Evolutionary conservation across 1,284 basidiomycete species (phyloP), one percentile per base, ranked within the genome.

Genomic region (Malassezia globosa): DNA sequence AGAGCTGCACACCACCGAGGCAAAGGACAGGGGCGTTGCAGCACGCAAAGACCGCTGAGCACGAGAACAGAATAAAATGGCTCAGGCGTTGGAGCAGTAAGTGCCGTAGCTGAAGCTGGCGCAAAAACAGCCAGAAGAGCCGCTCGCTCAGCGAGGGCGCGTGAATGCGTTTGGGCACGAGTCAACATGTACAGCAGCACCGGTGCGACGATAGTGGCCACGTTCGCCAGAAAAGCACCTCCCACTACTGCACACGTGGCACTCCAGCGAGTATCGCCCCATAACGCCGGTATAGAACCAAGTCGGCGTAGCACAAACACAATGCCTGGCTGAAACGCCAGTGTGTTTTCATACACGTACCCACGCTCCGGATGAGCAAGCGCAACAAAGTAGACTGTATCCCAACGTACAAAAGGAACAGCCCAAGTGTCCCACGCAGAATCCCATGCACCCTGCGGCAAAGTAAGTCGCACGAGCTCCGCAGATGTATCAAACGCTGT

Each of bases 261-360:
- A 34, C 53, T 60, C 65, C 67, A 68, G 1, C 34, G 8, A 5
- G 7, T 18, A 1, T 3, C n/a, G 19, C 5, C 29, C 4, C 18
- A 25, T 31, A 31, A 2, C 11, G 11, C 11, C 16, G 29, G 29
- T 16, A 31, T 16, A 0, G 51, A 48, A 0, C 63, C 63, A 0
- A 46, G 11, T 3, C 39, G 0, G 1, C 66, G 44, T 1, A 68
- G 46, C 6, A 70, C 42, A 10, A 25, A 42, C 7, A 65, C 46
- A 31, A 65, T 59, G 5, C 81, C 86, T 1, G 85, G 84, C 56
- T 88, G 79, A 68, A 89, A 96, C 0, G 92, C 92, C 75, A 85
- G 84, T 61, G 85, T 78, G 63, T 94, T 79, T 70, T 96, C 92
- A 69, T 80, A 82, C 4, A 73, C 66, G 69, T 92, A 85, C 1